Percentiles rank a stretch among this genome's conserved stretches.
Conservation (phyloP, 257 asterid species). For the Anisodus tanguticus region DNA sequence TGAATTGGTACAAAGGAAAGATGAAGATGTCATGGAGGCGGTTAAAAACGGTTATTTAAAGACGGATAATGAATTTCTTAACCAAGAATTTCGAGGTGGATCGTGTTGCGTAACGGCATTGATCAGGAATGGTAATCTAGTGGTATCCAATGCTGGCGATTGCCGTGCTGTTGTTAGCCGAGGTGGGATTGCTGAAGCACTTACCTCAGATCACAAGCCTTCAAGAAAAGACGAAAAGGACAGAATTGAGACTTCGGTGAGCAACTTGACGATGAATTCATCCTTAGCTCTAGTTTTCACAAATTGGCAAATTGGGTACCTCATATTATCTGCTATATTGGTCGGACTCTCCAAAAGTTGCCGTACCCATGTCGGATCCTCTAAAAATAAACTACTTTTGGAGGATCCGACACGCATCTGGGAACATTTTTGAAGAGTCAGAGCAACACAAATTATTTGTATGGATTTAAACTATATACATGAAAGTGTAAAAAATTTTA, state of each 20-base stretch:
- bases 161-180: slow-evolving; percentile 84
- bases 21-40: slow-evolving; percentile 45
- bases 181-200: slow-evolving; percentile 71
- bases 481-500: too few relatives aligned
- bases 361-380: too few relatives aligned
- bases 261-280: slow-evolving; percentile 27
- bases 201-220: slow-evolving; percentile 86
- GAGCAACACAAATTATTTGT: too few relatives aligned
- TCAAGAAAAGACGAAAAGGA: slow-evolving; percentile 70
- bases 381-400: too few relatives aligned
- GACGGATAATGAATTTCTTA: slow-evolving; percentile 69
- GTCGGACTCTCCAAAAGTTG: too few relatives aligned
- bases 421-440: too few relatives aligned
- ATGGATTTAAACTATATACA: too few relatives aligned
- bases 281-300: background rate
- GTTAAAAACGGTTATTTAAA: slow-evolving; percentile 64
- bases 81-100: slow-evolving; percentile 64
- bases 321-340: too few relatives aligned
- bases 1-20: slow-evolving; percentile 47
- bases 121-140: slow-evolving; percentile 54
- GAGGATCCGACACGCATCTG: too few relatives aligned
- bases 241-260: slow-evolving; percentile 69
- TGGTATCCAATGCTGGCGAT: slow-evolving; percentile 87
- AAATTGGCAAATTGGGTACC: background rate
- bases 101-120: slow-evolving; percentile 83